Evolutionary conservation across 2,329 filamentous ascomycete genomes (phyloP).

Genomic region (Exophiala viscosa): DNA sequence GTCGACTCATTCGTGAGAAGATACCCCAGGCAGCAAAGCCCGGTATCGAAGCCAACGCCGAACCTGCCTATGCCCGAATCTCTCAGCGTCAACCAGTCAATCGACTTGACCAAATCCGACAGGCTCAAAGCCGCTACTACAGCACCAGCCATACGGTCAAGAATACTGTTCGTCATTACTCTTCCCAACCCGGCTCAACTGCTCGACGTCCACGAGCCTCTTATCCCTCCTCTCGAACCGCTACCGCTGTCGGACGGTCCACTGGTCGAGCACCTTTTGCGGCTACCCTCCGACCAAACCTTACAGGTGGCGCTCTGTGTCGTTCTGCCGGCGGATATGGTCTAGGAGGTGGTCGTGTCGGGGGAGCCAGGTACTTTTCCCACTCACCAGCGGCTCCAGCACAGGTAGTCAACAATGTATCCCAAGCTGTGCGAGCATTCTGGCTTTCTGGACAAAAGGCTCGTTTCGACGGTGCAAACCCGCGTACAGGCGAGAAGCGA

Average conservation of each 20-base stretch:
- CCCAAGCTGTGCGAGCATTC: conserved; percentile 85
- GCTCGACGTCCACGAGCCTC: conserved; percentile 48
- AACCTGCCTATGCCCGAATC: conserved; percentile 57
- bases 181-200: conserved; percentile 41
- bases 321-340: conserved; percentile 88
- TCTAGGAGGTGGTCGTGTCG: conserved; percentile 62
- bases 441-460: conserved; percentile 86
- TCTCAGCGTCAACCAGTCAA: conserved; percentile 57
- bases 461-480: conserved; percentile 74
- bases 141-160: conserved; percentile 50
- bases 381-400: conserved; percentile 80
- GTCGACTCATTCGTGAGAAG: conserved; percentile 41
- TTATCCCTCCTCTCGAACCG: conserved; percentile 56
- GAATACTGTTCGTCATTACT: conserved; percentile 50
- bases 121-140: conserved; percentile 62
- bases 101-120: conserved; percentile 59
- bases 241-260: conserved; percentile 57
- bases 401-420: conserved; percentile 93
- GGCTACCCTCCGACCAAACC: conserved; percentile 80
- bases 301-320: conserved; percentile 81
- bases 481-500: conserved; percentile 66
- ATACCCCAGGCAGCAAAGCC: conserved; percentile 36
- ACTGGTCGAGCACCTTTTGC: conserved; percentile 81
- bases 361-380: conserved; percentile 81
- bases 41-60: conserved; percentile 33